Evolutionary conservation across 768 basidiomycete species (phyloP), one percentile per base, ranked within the genome.

Genomic region (Boletus coccyginus): DNA sequence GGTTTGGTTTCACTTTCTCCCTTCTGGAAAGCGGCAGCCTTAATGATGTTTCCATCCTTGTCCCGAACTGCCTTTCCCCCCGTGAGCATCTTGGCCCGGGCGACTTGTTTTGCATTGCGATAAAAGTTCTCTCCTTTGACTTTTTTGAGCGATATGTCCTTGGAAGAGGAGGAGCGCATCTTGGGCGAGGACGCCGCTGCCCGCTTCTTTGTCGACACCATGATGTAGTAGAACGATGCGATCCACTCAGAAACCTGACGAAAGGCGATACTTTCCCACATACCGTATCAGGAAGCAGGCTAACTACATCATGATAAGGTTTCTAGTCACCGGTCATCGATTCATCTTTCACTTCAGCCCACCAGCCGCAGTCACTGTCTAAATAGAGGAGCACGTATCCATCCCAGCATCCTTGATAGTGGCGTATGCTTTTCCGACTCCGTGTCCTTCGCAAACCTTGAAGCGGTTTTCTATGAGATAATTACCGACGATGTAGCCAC

Each of bases 61-160:
- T 98, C 92, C 44, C 93, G 82, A 29, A 97, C 80, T 58, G 96
- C 85, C 75, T 94, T 94, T 38, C 94, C 94, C 57, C 95, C 89
- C 55, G 81, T 90, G 65, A 97, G 83, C 88, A 99, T 89, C 78
- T 97, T 98, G 52, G 94, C 83, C 57, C 88, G 79, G 32, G 79
- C 76, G 38, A 86, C 93, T 66, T 85, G 79, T 70, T 98, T 98
- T 43, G 93, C 94, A 88, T 94, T 85, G 73, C 94, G 91, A 76
- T 97, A 99, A 78, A 98, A 98, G 72, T 96, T 99, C 77, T 97
- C 94, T 67, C 94, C 95, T 69, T 93, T 94, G 61, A 89, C 82
- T 70, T 79, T 87, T 62, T 83, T 82, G 43, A 91, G 76, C 5
- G 83, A 77, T 1, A 81, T 62, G 16, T 79, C 76, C n/a, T 78